phyloP scores from a whole-genome alignment of 192 early-diverging fungal species.

The Linderina pennispora region DNA sequence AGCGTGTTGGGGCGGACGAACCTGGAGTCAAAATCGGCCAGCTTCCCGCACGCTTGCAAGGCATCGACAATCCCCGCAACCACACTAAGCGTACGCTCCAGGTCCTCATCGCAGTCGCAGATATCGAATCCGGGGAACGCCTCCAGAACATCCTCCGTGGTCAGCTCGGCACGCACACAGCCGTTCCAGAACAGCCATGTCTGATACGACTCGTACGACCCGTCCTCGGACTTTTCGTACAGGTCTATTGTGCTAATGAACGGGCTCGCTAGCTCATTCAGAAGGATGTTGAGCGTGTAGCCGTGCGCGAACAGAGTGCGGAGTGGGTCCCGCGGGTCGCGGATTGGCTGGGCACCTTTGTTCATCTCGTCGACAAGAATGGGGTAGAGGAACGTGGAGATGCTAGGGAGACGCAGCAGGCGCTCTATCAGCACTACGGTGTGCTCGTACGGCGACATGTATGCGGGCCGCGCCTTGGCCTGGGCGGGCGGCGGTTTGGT shows the following conservation, averaged over 20 bases:
- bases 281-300: slow-evolving; percentile 41
- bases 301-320: slow-evolving; percentile 35
- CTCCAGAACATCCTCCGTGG: slow-evolving; percentile 1
- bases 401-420: slow-evolving; percentile 27
- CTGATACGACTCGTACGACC: slow-evolving; percentile 21
- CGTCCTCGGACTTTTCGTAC: slow-evolving; percentile 11
- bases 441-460: slow-evolving; percentile 38
- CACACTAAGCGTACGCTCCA: slow-evolving; percentile 19
- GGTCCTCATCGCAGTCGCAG: slow-evolving; percentile 5
- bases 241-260: slow-evolving; percentile 43
- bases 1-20: slow-evolving; percentile 29
- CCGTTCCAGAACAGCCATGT: slow-evolving; percentile 35
- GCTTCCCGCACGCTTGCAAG: slow-evolving; percentile 20
- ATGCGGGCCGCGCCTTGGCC: no score
- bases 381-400: slow-evolving; percentile 27
- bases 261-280: slow-evolving; percentile 44
- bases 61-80: slow-evolving; percentile 24
- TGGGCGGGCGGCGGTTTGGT: no score
- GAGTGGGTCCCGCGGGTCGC: slow-evolving; percentile 25
- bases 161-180: slow-evolving; percentile 27
- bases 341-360: slow-evolving; percentile 2
- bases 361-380: slow-evolving; percentile 36
- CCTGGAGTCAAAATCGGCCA: slow-evolving; percentile 17
- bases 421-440: slow-evolving; percentile 31
- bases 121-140: neutral